phyloP scores from a whole-genome alignment of 495 filamentous ascomycete genomes.

The Platismatia glauca region DNA sequence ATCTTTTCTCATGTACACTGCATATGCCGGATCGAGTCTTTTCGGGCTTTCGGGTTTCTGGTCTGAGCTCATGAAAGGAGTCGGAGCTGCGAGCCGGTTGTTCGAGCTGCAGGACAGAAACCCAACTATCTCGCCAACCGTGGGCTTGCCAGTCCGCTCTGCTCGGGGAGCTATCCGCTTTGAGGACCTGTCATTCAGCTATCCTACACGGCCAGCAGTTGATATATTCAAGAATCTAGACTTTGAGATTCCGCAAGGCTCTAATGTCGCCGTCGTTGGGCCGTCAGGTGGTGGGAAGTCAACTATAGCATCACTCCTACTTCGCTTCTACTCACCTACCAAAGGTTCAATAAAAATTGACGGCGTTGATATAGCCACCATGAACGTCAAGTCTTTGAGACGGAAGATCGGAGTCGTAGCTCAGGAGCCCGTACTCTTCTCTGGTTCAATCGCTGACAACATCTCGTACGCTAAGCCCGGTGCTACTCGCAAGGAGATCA shows the following conservation, averaged over 20 bases:
- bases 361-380: slow-evolving; percentile 68
- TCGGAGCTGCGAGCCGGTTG: slow-evolving; percentile 85
- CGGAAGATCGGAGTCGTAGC: slow-evolving; percentile 90
- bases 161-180: slow-evolving; percentile 84
- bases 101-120: slow-evolving; percentile 95
- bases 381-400: slow-evolving; percentile 93
- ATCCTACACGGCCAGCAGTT: slow-evolving; percentile 84
- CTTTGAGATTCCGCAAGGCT: slow-evolving; percentile 86
- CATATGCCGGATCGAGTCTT: slow-evolving; percentile 81
- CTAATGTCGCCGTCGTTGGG: slow-evolving; percentile 92
- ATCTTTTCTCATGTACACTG: slow-evolving; percentile 97
- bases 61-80: slow-evolving; percentile 97
- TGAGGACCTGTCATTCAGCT: slow-evolving; percentile 74
- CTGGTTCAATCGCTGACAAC: slow-evolving; percentile 91
- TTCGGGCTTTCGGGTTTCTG: slow-evolving; percentile 94
- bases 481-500: slow-evolving; percentile 71
- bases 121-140: slow-evolving; percentile 74
- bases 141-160: slow-evolving; percentile 64
- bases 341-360: slow-evolving; percentile 73
- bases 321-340: slow-evolving; percentile 85
- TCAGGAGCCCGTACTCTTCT: slow-evolving; percentile 94
- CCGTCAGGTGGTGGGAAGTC: slow-evolving; percentile 93
- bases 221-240: slow-evolving; percentile 79
- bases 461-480: slow-evolving; percentile 84
- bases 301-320: slow-evolving; percentile 77